Evolutionary conservation across 139 green algal genomes (phyloP), one percentile per base, ranked within the genome.

Genomic region (Chlorella sp.): DNA sequence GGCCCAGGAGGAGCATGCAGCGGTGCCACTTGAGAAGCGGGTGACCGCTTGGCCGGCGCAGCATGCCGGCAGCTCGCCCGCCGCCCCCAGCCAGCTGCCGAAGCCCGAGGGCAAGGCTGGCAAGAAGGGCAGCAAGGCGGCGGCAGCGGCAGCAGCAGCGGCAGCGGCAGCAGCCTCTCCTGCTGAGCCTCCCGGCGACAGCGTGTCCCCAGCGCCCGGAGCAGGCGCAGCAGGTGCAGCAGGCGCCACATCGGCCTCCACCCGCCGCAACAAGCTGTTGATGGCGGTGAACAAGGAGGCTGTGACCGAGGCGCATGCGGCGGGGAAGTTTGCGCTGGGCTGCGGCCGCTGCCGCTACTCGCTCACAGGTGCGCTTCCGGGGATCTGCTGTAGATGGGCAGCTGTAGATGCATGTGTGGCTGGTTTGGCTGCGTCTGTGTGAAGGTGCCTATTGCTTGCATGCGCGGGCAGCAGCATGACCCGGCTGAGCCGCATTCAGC

Each of bases 301-400:
- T 16, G 67, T 63, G 21, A 67, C 13, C 17, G 64, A 34, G 41
- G 79, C 64, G 7, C 64, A 84, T 30, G 30, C 3, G 0, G 36
- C 21, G 1, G 76, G 60, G 16, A 82, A 73, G 38, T 60, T 62
- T 44, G 76, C 76, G 11, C 57, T 82, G 76, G 76, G 76, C 23
- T 82, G 76, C 76, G 76, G 76, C 36, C 57, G 76, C 36, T 82
- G 76, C 76, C 76, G 76, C 36, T 82, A 38, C 34, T 71, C 55
- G 25, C 56, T 82, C 60, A 82, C 76, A 13, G 76, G 51, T 60
- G 51, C 51, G 51, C 51, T 60, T 9, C 12, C 51, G 21, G 12
- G 51, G 44, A 55, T 7, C 15, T 18, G 51, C 2, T 3, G 51
- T 18, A 15, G 9, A 21, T 18, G 51, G 11, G 51, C 15, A 21